Conservation (phyloP, 2,329 filamentous ascomycete species). For the Xylaria sp. region DNA sequence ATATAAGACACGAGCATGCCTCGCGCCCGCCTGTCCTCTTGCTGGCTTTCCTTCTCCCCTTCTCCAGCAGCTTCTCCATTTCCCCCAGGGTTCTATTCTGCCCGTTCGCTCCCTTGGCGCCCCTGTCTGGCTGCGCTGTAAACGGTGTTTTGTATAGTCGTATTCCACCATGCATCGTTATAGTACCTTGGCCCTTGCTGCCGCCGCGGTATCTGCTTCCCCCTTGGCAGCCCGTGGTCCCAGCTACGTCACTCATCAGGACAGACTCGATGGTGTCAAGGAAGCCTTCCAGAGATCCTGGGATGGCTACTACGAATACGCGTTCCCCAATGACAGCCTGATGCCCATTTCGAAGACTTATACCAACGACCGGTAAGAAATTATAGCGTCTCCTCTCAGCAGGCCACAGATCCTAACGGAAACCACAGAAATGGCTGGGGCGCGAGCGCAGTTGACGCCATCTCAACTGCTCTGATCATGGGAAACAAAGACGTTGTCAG, state of each 20-base stretch:
- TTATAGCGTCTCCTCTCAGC: neutral
- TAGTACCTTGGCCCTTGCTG: conserved; percentile 36
- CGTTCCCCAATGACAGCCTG: conserved; percentile 82
- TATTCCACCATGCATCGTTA: conserved; percentile 45
- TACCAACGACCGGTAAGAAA: conserved; percentile 74
- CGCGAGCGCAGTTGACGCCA: conserved; percentile 81
- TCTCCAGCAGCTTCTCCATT: conserved; percentile 33
- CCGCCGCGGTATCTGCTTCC: conserved; percentile 40
- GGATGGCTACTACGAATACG: conserved; percentile 78
- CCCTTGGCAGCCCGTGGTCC: conserved; percentile 31
- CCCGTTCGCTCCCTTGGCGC: conserved; percentile 36
- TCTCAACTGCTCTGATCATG: conserved; percentile 85
- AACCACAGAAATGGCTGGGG: conserved; percentile 80
- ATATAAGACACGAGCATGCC: conserved; percentile 38
- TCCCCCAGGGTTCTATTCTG: conserved; percentile 14
- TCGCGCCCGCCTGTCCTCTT: conserved; percentile 20
- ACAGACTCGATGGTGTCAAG: conserved; percentile 70
- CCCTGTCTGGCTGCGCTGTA: conserved; percentile 27
- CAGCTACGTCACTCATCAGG: conserved; percentile 50
- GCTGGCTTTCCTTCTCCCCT: conserved; percentile 27
- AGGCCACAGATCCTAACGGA: conserved; percentile 34
- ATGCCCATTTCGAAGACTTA: conserved; percentile 73
- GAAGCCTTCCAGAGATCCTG: conserved; percentile 77
- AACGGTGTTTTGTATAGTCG: conserved; percentile 28
- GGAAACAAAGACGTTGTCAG: conserved; percentile 73